Base-by-base conservation (phyloP, 177 flowering plant species). In the Vitis hybrid region DNA sequence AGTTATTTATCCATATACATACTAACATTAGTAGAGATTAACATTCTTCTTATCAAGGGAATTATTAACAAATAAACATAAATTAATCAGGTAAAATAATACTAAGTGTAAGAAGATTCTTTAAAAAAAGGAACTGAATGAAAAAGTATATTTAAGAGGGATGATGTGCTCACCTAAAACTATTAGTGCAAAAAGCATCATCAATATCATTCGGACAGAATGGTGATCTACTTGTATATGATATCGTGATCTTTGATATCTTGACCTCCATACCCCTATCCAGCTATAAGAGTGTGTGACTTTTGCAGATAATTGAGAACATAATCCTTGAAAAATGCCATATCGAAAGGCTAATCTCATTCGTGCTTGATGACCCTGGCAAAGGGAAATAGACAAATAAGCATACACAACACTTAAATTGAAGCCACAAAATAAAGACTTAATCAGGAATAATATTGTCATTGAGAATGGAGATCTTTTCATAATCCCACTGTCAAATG, bases 131-230 rank as follows among this genome's bases (percentile, higher is more conserved):
- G 47, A 38, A 38, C 47, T 28, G 47, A 38, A 38, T 38, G 57
- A 66, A 15, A 28, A 12, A 10, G 14, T 13, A 51, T 13, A 67
- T 56, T 38, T 38, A 38, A 38, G 47, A 0, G 7, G 20, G 20
- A 57, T 52, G 20, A 57, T 14, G 62, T 3, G 28, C 74, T 64
- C 63, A 71, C 74, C 67, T 7, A 71, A 44, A 63, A 71, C 13
- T 7, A 64, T 56, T 14, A 71, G 54, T 2, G 56, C 14, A 55
- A 33, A 56, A 3, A 64, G 6, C 20, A n/a, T 18, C 19, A 47
- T 38, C 53, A 71, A 20, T 11, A 56, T 71, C 10, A 56, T 54
- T 47, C 22, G 53, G 19, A 71, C 13, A 38, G 44, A 64, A 18
- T 20, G 62, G 5, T 20, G 55, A 49, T 22, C 44, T 3, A 59